These are phyloP conservation scores for Onygenales sp. DNA, from an alignment of 2,329 filamentous ascomycete species.

Conservation along the genomic window DNA sequence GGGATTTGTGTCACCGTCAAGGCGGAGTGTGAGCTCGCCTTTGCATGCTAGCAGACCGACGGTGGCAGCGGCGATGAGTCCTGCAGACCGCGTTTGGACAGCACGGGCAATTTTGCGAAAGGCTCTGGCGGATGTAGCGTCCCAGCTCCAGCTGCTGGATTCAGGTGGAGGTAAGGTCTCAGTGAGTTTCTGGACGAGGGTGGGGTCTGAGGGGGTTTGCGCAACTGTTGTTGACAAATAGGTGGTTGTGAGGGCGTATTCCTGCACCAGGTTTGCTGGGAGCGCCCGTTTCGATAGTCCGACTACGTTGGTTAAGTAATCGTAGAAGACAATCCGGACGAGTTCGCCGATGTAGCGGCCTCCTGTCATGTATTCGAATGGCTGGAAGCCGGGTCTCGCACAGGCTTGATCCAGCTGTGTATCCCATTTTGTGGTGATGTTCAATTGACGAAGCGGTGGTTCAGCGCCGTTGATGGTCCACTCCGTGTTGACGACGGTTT, in stretches of 20 bases:
- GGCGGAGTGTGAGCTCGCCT: constrained; percentile 49
- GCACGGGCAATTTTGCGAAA: constrained; percentile 60
- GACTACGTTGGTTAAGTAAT: constrained; percentile 47
- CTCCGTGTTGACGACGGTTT: constrained; percentile 72
- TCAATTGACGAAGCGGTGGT: constrained; percentile 50
- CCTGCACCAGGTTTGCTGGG: constrained; percentile 46
- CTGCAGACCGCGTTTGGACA: constrained; percentile 63
- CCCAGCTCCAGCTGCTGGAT: constrained; percentile 51
- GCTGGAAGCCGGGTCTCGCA: constrained; percentile 66
- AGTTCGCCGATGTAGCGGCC: constrained; percentile 71
- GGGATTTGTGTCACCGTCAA: constrained; percentile 29
- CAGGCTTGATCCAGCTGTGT: constrained; percentile 54
- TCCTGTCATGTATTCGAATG: constrained; percentile 76
- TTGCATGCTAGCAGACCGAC: constrained; percentile 61
- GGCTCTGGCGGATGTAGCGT: constrained; percentile 46
- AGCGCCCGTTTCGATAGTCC: constrained; percentile 33
- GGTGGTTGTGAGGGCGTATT: constrained; percentile 59
- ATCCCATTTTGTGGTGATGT: constrained; percentile 64
- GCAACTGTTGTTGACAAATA: constrained; percentile 64
- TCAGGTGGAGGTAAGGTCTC: constrained; percentile 46
- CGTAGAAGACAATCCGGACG: constrained; percentile 58
- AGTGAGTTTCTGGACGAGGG: constrained; percentile 37
- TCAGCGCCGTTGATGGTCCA: constrained; percentile 72
- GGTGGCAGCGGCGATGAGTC: constrained; percentile 62
- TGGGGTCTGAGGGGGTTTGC: constrained; percentile 37